Percentiles rank a stretch among this genome's conserved stretches.
These are phyloP conservation scores for Phylloporus scabripes DNA, from an alignment of 768 basidiomycete species.

Conservation along the genomic window DNA sequence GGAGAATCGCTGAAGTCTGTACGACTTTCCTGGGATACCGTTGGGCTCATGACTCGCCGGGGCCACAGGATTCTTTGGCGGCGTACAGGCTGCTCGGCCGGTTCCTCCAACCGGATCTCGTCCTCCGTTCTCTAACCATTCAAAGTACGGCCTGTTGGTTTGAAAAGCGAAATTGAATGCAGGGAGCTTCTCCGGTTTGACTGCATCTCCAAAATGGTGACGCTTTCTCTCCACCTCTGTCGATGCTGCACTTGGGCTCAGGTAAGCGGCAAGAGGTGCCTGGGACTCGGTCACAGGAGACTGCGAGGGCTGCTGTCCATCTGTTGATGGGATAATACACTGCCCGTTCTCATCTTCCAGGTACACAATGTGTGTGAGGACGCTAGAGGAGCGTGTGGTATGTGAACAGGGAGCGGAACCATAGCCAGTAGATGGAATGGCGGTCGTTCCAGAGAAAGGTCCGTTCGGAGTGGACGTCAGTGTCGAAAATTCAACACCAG, in stretches of 20 bases:
- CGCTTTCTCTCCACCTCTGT: not conserved
- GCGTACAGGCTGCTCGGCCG: slow-evolving; percentile 15
- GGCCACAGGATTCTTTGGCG: not conserved
- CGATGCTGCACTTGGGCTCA: not conserved
- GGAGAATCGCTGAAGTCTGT: slow-evolving; percentile 63
- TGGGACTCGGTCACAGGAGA: not conserved
- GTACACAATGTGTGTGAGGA: slow-evolving; percentile 18
- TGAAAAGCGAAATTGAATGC: slow-evolving; percentile 73
- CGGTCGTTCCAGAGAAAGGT: not conserved
- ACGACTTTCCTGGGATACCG: slow-evolving; percentile 31
- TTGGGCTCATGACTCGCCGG: not conserved
- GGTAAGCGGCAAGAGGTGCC: not conserved
- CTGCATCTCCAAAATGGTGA: not conserved
- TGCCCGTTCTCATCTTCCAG: slow-evolving; percentile 5
- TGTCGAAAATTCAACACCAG: slow-evolving; percentile 23
- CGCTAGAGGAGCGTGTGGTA: slow-evolving; percentile 20
- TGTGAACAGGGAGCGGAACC: not conserved
- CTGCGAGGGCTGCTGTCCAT: not conserved
- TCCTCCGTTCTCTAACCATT: slow-evolving; percentile 65
- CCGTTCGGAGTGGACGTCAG: slow-evolving; percentile 11
- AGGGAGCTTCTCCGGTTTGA: slow-evolving; percentile 25
- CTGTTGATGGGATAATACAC: not conserved
- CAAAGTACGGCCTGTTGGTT: slow-evolving; percentile 52
- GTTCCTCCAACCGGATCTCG: slow-evolving; percentile 26
- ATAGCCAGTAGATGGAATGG: not conserved